These are phyloP conservation scores for Picocystis salinarum DNA, from an alignment of 139 green algal genomes.

Conservation along the genomic window DNA sequence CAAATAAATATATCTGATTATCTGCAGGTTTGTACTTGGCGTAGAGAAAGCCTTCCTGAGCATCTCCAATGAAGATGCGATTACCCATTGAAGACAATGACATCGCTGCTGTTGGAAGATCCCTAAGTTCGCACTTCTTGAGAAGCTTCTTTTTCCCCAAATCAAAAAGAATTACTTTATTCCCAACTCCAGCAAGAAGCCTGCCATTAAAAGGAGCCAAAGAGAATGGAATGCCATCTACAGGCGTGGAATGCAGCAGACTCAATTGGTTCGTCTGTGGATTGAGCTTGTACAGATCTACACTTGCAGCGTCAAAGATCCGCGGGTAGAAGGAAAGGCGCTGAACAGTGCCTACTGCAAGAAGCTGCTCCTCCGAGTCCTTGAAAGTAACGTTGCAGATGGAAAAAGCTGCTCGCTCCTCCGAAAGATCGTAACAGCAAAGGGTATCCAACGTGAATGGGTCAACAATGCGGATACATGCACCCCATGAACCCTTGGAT, in stretches of 20 bases:
- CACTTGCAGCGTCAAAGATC: conserved; percentile 39
- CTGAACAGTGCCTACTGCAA: conserved; percentile 65
- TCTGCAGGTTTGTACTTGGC: conserved; percentile 72
- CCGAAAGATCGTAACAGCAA: too few relatives aligned
- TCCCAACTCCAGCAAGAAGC: conserved; percentile 73
- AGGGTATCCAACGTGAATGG: too few relatives aligned
- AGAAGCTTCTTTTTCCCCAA: conserved; percentile 93
- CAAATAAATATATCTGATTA: conserved; percentile 85
- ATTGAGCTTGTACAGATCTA: conserved; percentile 61
- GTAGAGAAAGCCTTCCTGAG: conserved; percentile 51
- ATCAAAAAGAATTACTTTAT: conserved; percentile 75
- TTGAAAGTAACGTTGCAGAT: conserved; percentile 51
- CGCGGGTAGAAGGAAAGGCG: conserved; percentile 65
- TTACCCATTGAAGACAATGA: conserved; percentile 40
- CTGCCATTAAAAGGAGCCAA: conserved; percentile 67
- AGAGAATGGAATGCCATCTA: conserved; percentile 55
- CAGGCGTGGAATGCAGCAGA: conserved; percentile 76
- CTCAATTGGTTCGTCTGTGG: conserved; percentile 41
- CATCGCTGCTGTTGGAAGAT: conserved; percentile 57
- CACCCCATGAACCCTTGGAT: too few relatives aligned
- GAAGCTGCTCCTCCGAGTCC: conserved; percentile 19
- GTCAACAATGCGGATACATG: too few relatives aligned
- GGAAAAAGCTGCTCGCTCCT: conserved; percentile 40
- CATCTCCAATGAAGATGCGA: conserved; percentile 71
- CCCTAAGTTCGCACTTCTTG: conserved; percentile 81